A percentile compares a stretch with the other conserved stretches of the same genome.
Conservation (phyloP, 345 rosid genomes). For the Gossypium bickii region DNA sequence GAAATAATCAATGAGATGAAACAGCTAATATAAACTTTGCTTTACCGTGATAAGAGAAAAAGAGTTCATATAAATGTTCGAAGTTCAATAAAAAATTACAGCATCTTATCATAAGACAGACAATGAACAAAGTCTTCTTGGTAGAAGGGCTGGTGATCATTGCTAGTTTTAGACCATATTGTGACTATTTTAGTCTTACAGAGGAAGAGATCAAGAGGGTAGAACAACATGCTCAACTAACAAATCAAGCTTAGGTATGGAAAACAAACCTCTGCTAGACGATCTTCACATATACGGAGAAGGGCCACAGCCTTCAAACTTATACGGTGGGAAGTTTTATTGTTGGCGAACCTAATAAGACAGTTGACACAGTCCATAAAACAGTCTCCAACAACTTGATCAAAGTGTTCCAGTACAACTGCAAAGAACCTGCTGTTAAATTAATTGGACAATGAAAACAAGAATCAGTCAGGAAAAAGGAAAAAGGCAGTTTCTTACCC, state of each 20-base stretch:
- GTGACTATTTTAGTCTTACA: background rate
- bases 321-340: constrained; percentile 82
- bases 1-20: background rate
- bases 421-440: constrained; percentile 45
- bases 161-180: background rate
- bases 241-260: background rate
- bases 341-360: constrained; percentile 94
- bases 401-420: constrained; percentile 98
- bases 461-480: constrained; percentile 3
- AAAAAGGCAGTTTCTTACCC: constrained; percentile 36
- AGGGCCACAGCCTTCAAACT: constrained; percentile 99
- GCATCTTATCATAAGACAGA: background rate
- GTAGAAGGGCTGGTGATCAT: background rate
- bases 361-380: constrained; percentile 99
- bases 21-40: background rate
- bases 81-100: background rate
- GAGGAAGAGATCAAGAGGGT: background rate
- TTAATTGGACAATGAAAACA: constrained; percentile 16
- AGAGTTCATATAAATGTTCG: background rate
- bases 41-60: background rate
- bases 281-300: constrained; percentile 97
- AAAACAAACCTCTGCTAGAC: constrained; percentile 88
- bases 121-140: background rate
- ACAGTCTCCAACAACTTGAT: constrained; percentile 97
- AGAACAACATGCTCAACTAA: constrained; percentile 2